Evolutionary conservation across 345 rosid species (phyloP), one percentile per base, ranked within the genome.

Genomic region (Populus davidiana): DNA sequence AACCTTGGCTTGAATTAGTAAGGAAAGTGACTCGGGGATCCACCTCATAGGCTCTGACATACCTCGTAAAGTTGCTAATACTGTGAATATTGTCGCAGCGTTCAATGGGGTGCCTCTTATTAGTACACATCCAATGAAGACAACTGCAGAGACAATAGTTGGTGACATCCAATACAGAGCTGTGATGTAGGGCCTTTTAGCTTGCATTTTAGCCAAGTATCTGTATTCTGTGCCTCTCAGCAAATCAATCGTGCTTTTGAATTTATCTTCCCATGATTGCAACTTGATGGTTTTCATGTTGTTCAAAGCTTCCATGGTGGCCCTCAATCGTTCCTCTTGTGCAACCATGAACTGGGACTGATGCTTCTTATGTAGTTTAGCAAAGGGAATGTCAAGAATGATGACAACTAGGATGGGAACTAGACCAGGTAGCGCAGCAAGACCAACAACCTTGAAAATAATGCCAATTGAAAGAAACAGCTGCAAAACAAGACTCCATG

Each of bases 211-310:
- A 16, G 90, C 75, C 77, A 91, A 77, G 91, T 93, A 91, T 81
- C 84, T 88, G 80, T 90, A 90, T 73, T 93, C 98, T 0, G 63
- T 83, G 11, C 71, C 91, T 59, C 98, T 90, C 50, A 41, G 65
- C 3, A 86, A 83, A 44, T 88, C 90, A 29, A 91, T 88, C 85
- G 83, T 78, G 78, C 75, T 83, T 83, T 88, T 85, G 87, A 93
- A 91, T 77, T 88, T 88, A 35, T 86, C 92, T 86, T 89, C 97
- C 98, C 98, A 93, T 0, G 98, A 86, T 64, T 91, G 92, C 69
- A 93, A 56, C 88, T 93, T 91, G 62, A 91, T 89, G 82, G 90
- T 85, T 81, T 91, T 93, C 92, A 93, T 90, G 80, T 83, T 89
- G 76, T 87, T 90, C 47, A 93, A 77, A 78, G 86, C 85, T 87